A percentile compares a stretch with the other conserved stretches of the same genome.
These are phyloP conservation scores for Pulicaria dysenterica DNA, from an alignment of 129 eudicot species.

Conservation along the genomic window DNA sequence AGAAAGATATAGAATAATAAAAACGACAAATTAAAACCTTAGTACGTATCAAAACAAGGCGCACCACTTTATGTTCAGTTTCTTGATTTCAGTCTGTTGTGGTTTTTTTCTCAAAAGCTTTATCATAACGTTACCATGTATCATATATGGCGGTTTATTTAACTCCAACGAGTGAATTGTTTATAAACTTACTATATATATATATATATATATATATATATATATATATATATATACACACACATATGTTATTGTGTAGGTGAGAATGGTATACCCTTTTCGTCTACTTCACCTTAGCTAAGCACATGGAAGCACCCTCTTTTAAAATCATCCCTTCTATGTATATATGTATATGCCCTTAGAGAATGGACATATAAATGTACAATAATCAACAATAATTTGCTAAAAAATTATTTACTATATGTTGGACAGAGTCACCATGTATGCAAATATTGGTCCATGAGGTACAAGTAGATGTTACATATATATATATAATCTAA, in stretches of 20 bases:
- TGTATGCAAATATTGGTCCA: too few species aligned
- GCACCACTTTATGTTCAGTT: not conserved
- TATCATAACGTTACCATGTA: too few species aligned
- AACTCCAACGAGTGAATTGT: too few species aligned
- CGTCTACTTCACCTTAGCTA: conserved; percentile 32
- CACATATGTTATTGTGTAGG: conserved; percentile 12
- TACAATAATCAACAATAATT: not conserved
- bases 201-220: too few species aligned
- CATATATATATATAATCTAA: not conserved
- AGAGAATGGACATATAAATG: not conserved
- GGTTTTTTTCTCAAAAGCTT: not conserved
- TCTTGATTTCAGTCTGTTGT: not conserved
- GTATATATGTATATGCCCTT: not conserved
- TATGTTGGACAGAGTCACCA: not conserved
- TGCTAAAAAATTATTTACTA: not conserved
- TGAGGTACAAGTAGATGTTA: not conserved
- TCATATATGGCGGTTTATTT: too few species aligned
- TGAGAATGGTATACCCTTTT: conserved; percentile 25
- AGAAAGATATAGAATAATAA: not conserved
- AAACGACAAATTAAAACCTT: not conserved
- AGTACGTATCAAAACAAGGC: conserved; percentile 4
- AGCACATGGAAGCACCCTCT: conserved; percentile 29
- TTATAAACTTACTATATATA: not conserved
- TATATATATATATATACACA: too few species aligned
- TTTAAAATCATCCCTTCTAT: conserved; percentile 18